phyloP scores from a whole-genome alignment of 306 rosid genomes.

The Trifolium repens region DNA sequence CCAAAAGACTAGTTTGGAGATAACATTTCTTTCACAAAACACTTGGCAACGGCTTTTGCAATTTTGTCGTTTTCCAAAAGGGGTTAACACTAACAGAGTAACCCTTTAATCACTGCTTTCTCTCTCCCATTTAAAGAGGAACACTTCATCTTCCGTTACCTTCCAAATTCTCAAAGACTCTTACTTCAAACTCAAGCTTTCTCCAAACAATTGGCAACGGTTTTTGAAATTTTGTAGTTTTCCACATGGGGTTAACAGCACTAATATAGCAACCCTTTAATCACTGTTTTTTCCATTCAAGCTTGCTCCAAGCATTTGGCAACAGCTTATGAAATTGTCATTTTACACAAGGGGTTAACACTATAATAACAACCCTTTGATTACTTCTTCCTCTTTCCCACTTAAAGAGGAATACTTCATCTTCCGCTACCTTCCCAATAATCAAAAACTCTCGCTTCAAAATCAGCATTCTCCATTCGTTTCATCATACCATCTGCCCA shows the following conservation, averaged over 20 bases:
- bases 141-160: neutral
- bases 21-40: neutral
- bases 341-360: neutral
- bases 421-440: neutral
- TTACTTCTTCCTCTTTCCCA: neutral
- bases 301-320: neutral
- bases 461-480: neutral
- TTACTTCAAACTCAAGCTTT: constrained; percentile 10
- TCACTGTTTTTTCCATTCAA: neutral
- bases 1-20: neutral
- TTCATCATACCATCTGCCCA: neutral
- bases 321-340: neutral
- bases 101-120: constrained; percentile 13
- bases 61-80: constrained; percentile 1
- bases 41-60: neutral
- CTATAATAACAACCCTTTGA: neutral
- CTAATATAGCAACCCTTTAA: neutral
- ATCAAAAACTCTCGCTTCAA: neutral
- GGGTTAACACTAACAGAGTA: neutral
- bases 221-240: neutral
- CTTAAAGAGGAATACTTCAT: neutral
- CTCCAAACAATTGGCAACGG: neutral
- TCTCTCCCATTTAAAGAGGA: neutral
- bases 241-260: neutral
- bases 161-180: neutral